A percentile compares a stretch with the other conserved stretches of the same genome.
Conservation (phyloP, 805 yeast genomes). For the Jamesozyma piceae region DNA sequence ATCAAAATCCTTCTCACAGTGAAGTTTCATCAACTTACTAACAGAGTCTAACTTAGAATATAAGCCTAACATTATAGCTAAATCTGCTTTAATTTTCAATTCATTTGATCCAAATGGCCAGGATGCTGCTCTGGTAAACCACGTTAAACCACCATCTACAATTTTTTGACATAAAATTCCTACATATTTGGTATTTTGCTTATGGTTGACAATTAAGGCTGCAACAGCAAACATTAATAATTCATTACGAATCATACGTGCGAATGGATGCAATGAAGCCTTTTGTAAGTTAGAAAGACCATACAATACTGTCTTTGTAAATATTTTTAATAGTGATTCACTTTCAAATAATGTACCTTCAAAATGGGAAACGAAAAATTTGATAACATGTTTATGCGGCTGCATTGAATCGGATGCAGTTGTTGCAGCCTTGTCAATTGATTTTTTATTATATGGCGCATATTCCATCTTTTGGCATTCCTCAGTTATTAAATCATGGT, state of each 20-base stretch:
- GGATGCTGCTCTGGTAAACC: slow-evolving; percentile 58
- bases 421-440: slow-evolving; percentile 43
- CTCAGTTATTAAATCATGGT: slow-evolving; percentile 47
- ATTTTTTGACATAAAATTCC: slow-evolving; percentile 38
- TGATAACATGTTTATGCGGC: slow-evolving; percentile 62
- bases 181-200: slow-evolving; percentile 39
- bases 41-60: slow-evolving; percentile 19
- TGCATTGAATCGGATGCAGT: slow-evolving; percentile 41
- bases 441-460: slow-evolving; percentile 65
- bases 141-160: slow-evolving; percentile 58
- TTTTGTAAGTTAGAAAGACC: slow-evolving; percentile 42
- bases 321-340: slow-evolving; percentile 56
- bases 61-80: slow-evolving; percentile 47
- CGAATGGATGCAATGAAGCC: slow-evolving; percentile 78
- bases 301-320: slow-evolving; percentile 48
- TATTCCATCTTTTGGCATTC: slow-evolving; percentile 77
- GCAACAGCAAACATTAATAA: slow-evolving; percentile 59
- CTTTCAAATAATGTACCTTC: slow-evolving; percentile 71
- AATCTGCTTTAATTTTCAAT: slow-evolving; percentile 61
- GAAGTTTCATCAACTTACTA: slow-evolving; percentile 12
- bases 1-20: slow-evolving; percentile 40
- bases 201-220: slow-evolving; percentile 47
- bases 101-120: slow-evolving; percentile 84
- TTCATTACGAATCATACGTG: slow-evolving; percentile 68
- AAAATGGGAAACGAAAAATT: slow-evolving; percentile 64